Evolutionary conservation across 495 filamentous ascomycete genomes (phyloP).

Genomic region (Chaetomium tenue): DNA sequence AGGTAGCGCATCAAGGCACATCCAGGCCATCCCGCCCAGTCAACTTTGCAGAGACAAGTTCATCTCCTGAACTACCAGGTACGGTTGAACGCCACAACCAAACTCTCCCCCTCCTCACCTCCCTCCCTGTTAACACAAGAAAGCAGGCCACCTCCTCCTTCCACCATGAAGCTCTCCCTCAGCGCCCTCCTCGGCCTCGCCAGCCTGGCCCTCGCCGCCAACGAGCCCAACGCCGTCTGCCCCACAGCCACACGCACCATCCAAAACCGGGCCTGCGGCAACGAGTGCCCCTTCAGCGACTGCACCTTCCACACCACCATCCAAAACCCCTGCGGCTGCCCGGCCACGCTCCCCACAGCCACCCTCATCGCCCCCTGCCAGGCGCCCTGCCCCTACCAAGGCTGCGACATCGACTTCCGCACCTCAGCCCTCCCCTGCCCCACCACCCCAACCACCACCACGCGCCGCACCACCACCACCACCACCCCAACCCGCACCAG

Average conservation of each 20-base stretch:
- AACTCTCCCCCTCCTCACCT: no score
- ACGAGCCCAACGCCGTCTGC: slow-evolving; percentile 26
- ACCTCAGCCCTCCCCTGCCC: slow-evolving; percentile 27
- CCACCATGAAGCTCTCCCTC: slow-evolving; percentile 29
- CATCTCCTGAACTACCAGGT: slow-evolving; percentile 9
- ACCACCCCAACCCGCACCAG: slow-evolving; percentile 11
- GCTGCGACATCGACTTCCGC: slow-evolving; percentile 35
- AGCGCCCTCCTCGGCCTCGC: slow-evolving; percentile 28
- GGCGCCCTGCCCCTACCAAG: slow-evolving; percentile 34
- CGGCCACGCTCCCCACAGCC: slow-evolving; percentile 32
- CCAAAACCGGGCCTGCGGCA: slow-evolving; percentile 30
- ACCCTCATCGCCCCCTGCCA: slow-evolving; percentile 37
- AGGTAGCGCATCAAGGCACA: neutral
- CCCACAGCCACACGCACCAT: slow-evolving; percentile 34
- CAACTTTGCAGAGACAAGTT: neutral
- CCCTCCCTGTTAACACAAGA: neutral
- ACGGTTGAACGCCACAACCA: slow-evolving; percentile 2
- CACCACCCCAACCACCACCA: slow-evolving; percentile 17
- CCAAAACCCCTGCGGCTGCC: slow-evolving; percentile 35
- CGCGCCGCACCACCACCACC: slow-evolving; percentile 17
- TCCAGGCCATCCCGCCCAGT: neutral
- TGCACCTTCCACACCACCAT: slow-evolving; percentile 32
- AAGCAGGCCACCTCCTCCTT: neutral
- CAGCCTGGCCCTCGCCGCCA: slow-evolving; percentile 21
- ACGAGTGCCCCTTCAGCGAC: slow-evolving; percentile 29